Evolutionary conservation across 2,329 filamentous ascomycete genomes (phyloP), one percentile per base, ranked within the genome.

Genomic region (Trichoderma gracile): DNA sequence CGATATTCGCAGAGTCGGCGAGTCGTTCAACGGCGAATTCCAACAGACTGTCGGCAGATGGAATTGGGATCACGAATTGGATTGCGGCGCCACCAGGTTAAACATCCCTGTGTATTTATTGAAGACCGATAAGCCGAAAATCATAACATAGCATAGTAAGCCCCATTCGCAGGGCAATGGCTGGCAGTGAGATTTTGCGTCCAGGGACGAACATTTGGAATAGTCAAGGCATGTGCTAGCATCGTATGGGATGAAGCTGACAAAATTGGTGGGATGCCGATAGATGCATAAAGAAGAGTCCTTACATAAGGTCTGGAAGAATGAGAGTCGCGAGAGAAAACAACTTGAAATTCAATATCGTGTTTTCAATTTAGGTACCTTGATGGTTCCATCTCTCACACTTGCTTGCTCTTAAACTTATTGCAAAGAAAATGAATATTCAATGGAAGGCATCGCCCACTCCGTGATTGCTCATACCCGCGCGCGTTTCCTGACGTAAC

Each of bases 401-500:
- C 47, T 14, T 50, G 40, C 25, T 21, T 30, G 10, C 12, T 38
- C n/a, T n/a, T n/a, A n/a, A n/a, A n/a, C 9, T n/a, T 23, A 42
- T 12, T 10, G 19, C 45, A 21, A 15, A 56, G n/a, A 17, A 56
- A 19, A 21, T 21, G 23, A 53, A 47, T 5, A 14, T 38, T 14
- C 33, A 38, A 38, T 9, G 53, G 15, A 56, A 56, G 33, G 21
- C 19, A 9, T 43, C 38, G 23, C 23, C 46, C 15, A 14, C 30
- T 38, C 30, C 45, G 30, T 59, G 56, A 50, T 60, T 60, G 57
- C 57, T 45, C 50, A 60, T 60, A 60, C 53, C 40, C 58, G 58
- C 58, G 58, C 58, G 58, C 56, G 46, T 30, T 25, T 45, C 45
- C 47, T 61, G 58, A 61, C 58, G 58, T 61, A 53, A 61, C 38